A percentile compares a stretch with the other conserved stretches of the same genome.
Conservation (phyloP, 768 basidiomycete genomes). For the Leccinum fibrillosum region DNA sequence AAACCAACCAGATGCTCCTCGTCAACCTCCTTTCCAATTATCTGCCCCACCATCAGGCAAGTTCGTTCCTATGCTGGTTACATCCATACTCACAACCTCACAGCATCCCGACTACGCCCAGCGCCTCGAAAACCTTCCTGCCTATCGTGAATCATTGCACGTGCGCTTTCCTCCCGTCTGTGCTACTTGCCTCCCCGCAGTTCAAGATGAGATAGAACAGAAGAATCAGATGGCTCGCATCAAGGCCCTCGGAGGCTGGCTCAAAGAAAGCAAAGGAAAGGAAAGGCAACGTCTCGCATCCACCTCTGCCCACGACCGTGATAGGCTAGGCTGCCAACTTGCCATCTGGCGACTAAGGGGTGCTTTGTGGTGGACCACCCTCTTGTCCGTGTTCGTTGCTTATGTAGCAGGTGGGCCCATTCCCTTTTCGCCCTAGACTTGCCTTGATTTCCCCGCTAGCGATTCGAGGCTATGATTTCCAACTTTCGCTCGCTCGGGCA, state of each 20-base stretch:
- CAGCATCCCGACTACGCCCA: constrained; percentile 72
- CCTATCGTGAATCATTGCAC: constrained; percentile 74
- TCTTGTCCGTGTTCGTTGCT: constrained; percentile 40
- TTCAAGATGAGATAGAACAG: constrained; percentile 76
- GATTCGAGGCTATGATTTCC: constrained; percentile 19
- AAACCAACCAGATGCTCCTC: constrained; percentile 89
- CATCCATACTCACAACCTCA: neutral
- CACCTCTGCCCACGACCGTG: constrained; percentile 37
- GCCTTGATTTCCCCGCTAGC: constrained; percentile 15
- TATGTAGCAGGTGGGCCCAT: constrained; percentile 45
- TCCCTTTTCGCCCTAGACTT: neutral
- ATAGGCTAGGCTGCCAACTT: constrained; percentile 48
- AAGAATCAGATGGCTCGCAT: constrained; percentile 82
- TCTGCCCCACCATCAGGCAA: constrained; percentile 72
- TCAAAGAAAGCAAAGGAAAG: constrained; percentile 64
- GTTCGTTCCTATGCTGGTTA: constrained; percentile 18
- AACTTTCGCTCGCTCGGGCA: constrained; percentile 17
- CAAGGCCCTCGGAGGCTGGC: constrained; percentile 69
- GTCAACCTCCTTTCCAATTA: constrained; percentile 88
- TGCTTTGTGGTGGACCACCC: constrained; percentile 54
- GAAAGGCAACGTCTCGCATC: constrained; percentile 51
- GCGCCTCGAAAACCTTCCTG: constrained; percentile 60
- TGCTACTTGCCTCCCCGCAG: constrained; percentile 64
- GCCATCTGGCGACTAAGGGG: constrained; percentile 71
- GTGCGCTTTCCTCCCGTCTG: constrained; percentile 88